Conservation (phyloP, 257 asterid species). For the Anisodus acutangulus region DNA sequence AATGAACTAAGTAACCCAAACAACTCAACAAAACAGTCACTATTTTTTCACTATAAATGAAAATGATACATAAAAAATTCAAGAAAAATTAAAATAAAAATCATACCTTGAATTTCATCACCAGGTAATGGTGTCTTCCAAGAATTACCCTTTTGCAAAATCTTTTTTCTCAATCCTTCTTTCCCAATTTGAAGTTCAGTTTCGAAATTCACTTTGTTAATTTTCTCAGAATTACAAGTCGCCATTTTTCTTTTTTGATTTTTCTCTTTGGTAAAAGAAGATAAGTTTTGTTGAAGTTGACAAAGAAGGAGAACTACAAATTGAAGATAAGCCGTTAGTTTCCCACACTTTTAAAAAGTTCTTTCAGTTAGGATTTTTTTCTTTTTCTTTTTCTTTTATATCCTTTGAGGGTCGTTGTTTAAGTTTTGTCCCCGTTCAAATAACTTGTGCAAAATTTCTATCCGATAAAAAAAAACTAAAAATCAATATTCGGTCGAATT, state of each 20-base stretch:
- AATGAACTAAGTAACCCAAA: constrained; percentile 56
- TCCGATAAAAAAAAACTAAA: no score
- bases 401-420: not conserved
- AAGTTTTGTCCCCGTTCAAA: not conserved
- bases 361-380: not conserved
- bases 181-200: constrained; percentile 39
- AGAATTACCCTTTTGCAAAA: constrained; percentile 50
- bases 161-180: constrained; percentile 48
- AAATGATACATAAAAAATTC: not conserved
- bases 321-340: constrained; percentile 42
- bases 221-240: constrained; percentile 13
- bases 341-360: constrained; percentile 3
- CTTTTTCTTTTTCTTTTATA: not conserved
- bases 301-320: constrained; percentile 28
- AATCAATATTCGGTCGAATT: no score
- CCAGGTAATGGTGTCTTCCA: constrained; percentile 72
- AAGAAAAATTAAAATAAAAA: not conserved
- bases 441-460: not conserved
- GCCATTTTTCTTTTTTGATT: not conserved
- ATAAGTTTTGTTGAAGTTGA: constrained; percentile 26
- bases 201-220: constrained; percentile 2
- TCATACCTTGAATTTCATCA: constrained; percentile 49
- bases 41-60: not conserved
- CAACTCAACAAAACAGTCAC: not conserved
- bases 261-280: not conserved